Base-by-base conservation (phyloP, 176 grass and related monocot genomes). In the Avena sativa region DNA sequence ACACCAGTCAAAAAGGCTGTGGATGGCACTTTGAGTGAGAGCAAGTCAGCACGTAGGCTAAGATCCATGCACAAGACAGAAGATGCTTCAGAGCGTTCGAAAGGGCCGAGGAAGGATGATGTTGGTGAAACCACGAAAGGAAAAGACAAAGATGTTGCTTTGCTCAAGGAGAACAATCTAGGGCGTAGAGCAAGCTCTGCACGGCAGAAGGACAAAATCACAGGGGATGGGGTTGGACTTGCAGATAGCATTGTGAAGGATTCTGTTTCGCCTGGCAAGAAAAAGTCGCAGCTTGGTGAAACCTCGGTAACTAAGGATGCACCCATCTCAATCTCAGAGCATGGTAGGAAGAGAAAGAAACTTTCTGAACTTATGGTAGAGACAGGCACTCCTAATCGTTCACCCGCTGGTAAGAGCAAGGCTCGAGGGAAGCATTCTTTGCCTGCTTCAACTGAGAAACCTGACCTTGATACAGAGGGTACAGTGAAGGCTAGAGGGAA, bases 351-450 rank as follows among this genome's bases (percentile, higher is more conserved):
- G 71, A 91, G 51, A 70, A 91, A 91, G 69, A 91, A 87, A 52
- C 68, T 91, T 88, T 81, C 82, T 81, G 90, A 91, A 88, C 90
- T 91, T 52, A 77, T 91, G 90, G 61, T 53, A 85, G 86, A 64
- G 59, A 56, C 52, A 81, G 78, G 12, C 50, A 81, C 8, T 1
- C 40, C 81, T 81, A 78, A 81, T 47, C 61, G 70, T 85, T 36
- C 70, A 69, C 25, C 53, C 25, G 71, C 44, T 88, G 70, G 62
- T 77, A 85, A 88, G 81, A 80, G 61, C 52, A 91, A 88, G 71
- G 66, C 78, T 88, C 86, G 12, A 71, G 21, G 77, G 17, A 85
- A 69, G 51, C 60, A 5, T 77, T 70, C 51, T 60, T 81, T 48
- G 81, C 32, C 36, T 83, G 66, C 34, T 17, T 72, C 66, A 44